A percentile compares a stretch with the other conserved stretches of the same genome.
These are phyloP conservation scores for Takakia lepidozioides DNA, from an alignment of 225 moss, liverwort and hornwort species.

Conservation along the genomic window DNA sequence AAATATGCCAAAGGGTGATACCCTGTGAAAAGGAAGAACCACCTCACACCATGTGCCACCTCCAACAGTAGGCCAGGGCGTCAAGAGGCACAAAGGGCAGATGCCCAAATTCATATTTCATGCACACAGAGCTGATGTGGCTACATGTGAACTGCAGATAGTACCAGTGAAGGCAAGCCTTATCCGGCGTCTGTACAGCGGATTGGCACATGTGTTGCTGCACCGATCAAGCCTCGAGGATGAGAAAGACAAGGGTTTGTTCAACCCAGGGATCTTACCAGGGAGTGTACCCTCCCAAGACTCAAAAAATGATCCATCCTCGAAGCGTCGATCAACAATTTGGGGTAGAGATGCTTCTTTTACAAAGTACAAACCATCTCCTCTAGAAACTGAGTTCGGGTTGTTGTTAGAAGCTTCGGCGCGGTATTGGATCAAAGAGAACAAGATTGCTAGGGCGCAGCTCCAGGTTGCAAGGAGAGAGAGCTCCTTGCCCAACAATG, in stretches of 20 bases:
- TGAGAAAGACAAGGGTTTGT: not conserved
- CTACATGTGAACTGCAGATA: constrained; percentile 46
- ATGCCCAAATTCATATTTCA: too few species aligned
- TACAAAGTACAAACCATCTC: constrained; percentile 42
- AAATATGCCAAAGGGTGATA: too few species aligned
- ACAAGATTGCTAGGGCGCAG: constrained; percentile 1
- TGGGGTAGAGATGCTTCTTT: constrained; percentile 14
- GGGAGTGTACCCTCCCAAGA: not conserved
- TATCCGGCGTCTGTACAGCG: constrained; percentile 48
- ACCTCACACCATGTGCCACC: too few species aligned
- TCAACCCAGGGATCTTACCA: not conserved
- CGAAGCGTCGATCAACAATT: constrained; percentile 11
- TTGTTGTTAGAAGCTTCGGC: constrained; percentile 56
- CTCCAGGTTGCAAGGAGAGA: not conserved
- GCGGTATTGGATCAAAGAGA: constrained; percentile 49
- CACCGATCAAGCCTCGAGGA: constrained; percentile 34
- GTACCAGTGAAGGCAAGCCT: constrained; percentile 40
- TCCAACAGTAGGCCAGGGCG: too few species aligned
- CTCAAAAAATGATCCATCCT: not conserved
- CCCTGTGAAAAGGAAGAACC: too few species aligned
- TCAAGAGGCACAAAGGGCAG: too few species aligned
- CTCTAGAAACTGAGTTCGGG: constrained; percentile 57
- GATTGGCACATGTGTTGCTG: constrained; percentile 52
- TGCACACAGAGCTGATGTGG: too few species aligned
- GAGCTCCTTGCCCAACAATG: constrained; percentile 8